Base-by-base conservation (phyloP, 352 stramenopile species). In the Phytophthora ramorum region DNA sequence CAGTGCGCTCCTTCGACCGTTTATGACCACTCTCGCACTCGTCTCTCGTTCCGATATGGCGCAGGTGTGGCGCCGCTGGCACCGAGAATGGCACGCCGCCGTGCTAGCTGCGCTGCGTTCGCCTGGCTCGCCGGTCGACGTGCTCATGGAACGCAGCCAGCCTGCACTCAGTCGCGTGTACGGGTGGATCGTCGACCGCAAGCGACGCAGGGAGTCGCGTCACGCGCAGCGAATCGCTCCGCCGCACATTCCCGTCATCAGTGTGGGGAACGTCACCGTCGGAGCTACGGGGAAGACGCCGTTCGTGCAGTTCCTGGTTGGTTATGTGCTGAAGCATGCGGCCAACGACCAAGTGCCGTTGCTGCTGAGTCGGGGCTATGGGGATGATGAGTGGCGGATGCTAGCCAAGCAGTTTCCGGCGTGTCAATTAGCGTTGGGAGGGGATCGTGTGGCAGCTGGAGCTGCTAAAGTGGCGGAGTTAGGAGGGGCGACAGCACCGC, bases 261-360 rank as follows among this genome's bases (percentile, higher is more conserved):
- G 80, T 41, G 76, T 91, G 22, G 83, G 83, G 26, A 92, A 92
- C 69, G 45, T 87, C 53, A 92, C 83, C 2, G 91, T 90, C 38
- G 83, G 83, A 2, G 83, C 78, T n/a, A 92, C 83, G 4, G 83
- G 83, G 51, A 92, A 92, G 69, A 92, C 83, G 38, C 83, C 83
- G 19, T 85, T 78, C 7, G 83, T 83, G 22, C 52, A 83, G 45
- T 78, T 81, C 22, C 68, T 92, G 17, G 43, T 71, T 13, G 54
- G 69, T 32, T 60, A 70, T 4, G 56, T 48, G 10, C 52, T 82
- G 12, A 51, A 34, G n/a, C 16, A 47, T 43, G 41, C 12, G 20
- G 22, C 0, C 0, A 26, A 50, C 20, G 40, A 34, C 9, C 63
- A 59, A 12, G 69, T 78, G 28, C 78, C 78, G 4, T 67, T 91